Conservation (phyloP, 306 rosid species). For the Vigna hirtella region DNA sequence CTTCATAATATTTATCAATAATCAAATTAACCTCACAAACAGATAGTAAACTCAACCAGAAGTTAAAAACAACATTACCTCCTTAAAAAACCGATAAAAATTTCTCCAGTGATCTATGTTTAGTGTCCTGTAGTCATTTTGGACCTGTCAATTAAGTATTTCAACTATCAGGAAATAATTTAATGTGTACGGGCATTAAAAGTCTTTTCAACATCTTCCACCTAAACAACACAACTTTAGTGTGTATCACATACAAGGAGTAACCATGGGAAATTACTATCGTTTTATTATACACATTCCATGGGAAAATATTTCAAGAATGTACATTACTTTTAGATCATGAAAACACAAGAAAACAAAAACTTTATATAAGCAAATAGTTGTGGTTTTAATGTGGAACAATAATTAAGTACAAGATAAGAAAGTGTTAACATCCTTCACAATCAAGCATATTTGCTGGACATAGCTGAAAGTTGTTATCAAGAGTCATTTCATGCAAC, state of each 20-base stretch:
- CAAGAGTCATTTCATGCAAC: conserved; percentile 14
- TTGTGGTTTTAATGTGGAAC: conserved; percentile 3
- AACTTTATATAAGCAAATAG: not conserved
- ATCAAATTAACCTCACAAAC: conserved; percentile 32
- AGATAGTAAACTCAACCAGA: conserved; percentile 16
- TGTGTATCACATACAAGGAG: not conserved
- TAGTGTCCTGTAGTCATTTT: conserved; percentile 65
- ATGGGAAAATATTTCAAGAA: conserved; percentile 7
- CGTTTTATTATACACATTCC: conserved; percentile 20
- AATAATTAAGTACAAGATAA: conserved; percentile 30
- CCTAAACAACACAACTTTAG: not conserved
- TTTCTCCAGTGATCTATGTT: conserved; percentile 69
- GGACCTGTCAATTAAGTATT: conserved; percentile 54
- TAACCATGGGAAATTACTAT: conserved; percentile 14
- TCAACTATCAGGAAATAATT: conserved; percentile 42
- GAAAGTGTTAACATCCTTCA: conserved; percentile 23
- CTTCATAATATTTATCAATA: not conserved
- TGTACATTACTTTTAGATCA: conserved; percentile 22
- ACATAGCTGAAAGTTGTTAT: conserved; percentile 28
- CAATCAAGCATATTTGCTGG: conserved; percentile 9
- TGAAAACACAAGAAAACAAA: conserved; percentile 24
- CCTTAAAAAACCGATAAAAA: conserved; percentile 63
- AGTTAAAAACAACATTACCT: conserved; percentile 51
- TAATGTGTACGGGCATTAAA: not conserved
- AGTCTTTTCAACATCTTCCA: conserved; percentile 24